Evolutionary conservation across 2,329 filamentous ascomycete genomes (phyloP).

Genomic region (Stagonosporopsis tanaceti): DNA sequence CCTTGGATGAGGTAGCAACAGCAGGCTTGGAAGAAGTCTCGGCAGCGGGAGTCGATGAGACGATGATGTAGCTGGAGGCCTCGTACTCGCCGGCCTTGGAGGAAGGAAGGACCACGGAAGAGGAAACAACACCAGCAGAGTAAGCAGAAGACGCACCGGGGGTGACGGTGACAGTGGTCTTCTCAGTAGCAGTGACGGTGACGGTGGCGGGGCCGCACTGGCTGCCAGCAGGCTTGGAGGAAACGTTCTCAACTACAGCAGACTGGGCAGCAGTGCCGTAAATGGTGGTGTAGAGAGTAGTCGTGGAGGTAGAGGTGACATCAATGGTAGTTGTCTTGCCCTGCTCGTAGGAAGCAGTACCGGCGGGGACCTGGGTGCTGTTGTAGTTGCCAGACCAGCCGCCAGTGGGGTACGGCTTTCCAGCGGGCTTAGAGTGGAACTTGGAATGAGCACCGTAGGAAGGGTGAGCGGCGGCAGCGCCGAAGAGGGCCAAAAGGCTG

Average conservation of each 20-base stretch:
- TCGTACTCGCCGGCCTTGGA: slow-evolving; percentile 23
- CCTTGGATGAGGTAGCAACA: slow-evolving; percentile 27
- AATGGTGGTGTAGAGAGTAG: slow-evolving; percentile 37
- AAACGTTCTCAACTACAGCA: slow-evolving; percentile 29
- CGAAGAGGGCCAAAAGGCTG: slow-evolving; percentile 54
- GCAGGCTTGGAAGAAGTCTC: slow-evolving; percentile 20
- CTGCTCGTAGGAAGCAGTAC: slow-evolving; percentile 27
- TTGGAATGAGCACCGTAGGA: slow-evolving; percentile 41
- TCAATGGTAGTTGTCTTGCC: slow-evolving; percentile 38
- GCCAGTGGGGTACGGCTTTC: slow-evolving; percentile 43
- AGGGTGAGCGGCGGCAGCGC: slow-evolving; percentile 51
- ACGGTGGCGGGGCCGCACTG: slow-evolving; percentile 42
- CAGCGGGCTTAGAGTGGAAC: slow-evolving; percentile 42
- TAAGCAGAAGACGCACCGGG: slow-evolving; percentile 23
- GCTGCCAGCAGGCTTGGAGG: slow-evolving; percentile 25
- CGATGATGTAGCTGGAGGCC: slow-evolving; percentile 18
- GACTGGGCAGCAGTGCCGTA: slow-evolving; percentile 31
- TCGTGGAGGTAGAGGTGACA: slow-evolving; percentile 36
- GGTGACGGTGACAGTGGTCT: slow-evolving; percentile 53
- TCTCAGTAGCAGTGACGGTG: slow-evolving; percentile 52
- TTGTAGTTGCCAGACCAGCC: slow-evolving; percentile 41
- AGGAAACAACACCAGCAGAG: slow-evolving; percentile 25
- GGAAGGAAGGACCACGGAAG: slow-evolving; percentile 18
- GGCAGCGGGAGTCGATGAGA: slow-evolving; percentile 22
- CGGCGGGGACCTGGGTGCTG: slow-evolving; percentile 32